Percentiles rank a stretch among this genome's conserved stretches.
These are phyloP conservation scores for Exsudoporus frostii DNA, from an alignment of 768 basidiomycete genomes.

Conservation along the genomic window DNA sequence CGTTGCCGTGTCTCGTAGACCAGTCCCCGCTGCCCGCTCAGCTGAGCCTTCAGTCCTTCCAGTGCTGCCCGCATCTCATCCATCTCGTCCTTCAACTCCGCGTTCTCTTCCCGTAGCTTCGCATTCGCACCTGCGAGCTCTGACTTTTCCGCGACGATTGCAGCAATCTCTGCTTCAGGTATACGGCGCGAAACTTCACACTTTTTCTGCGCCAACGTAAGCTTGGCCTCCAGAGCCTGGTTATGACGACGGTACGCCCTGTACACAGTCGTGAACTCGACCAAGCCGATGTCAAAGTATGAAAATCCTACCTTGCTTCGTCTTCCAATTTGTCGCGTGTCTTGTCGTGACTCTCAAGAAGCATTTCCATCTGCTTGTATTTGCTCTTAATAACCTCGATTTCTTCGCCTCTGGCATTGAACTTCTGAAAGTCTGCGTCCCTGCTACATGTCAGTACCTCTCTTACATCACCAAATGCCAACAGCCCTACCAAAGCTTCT, in stretches of 20 bases:
- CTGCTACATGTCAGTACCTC: constrained; percentile 36
- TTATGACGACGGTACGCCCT: constrained; percentile 61
- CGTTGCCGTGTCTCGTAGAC: constrained; percentile 48
- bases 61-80: constrained; percentile 72
- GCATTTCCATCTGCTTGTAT: constrained; percentile 65
- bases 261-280: constrained; percentile 1
- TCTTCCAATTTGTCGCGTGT: constrained; percentile 55
- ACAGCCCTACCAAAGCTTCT: constrained; percentile 66
- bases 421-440: constrained; percentile 72
- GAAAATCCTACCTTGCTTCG: constrained; percentile 47
- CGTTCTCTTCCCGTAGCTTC: constrained; percentile 57
- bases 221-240: constrained; percentile 56
- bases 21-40: constrained; percentile 44
- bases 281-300: not conserved
- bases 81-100: constrained; percentile 48
- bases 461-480: not conserved
- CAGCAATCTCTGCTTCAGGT: constrained; percentile 42
- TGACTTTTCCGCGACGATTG: constrained; percentile 46
- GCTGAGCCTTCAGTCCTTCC: constrained; percentile 58
- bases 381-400: constrained; percentile 53
- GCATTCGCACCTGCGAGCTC: constrained; percentile 47
- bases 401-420: constrained; percentile 60
- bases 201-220: constrained; percentile 45
- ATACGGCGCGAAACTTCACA: constrained; percentile 34
- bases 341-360: constrained; percentile 55